Conservation (phyloP, 805 yeast species). For the Wickerhamomyces sydowiorum region DNA sequence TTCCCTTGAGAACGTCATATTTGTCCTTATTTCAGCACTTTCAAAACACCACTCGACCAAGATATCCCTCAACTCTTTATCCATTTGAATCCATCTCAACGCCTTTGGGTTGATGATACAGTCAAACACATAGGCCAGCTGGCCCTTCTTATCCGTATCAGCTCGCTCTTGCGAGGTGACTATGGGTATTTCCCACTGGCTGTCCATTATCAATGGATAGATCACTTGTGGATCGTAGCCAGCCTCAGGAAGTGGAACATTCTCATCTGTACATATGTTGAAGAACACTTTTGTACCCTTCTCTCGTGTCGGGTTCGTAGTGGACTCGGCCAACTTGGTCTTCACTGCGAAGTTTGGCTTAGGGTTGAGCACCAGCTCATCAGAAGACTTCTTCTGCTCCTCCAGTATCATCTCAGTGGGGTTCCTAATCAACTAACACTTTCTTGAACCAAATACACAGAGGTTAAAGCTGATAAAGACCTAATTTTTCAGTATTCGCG, state of each 20-base stretch:
- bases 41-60: slow-evolving; percentile 82
- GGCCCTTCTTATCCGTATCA: slow-evolving; percentile 67
- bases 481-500: background rate
- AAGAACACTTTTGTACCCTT: slow-evolving; percentile 64
- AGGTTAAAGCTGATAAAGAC: too few species aligned
- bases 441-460: too few species aligned
- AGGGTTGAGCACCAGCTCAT: slow-evolving; percentile 37
- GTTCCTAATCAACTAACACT: too few species aligned
- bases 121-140: slow-evolving; percentile 60
- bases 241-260: slow-evolving; percentile 58
- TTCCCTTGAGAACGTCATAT: slow-evolving; percentile 55
- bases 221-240: slow-evolving; percentile 51
- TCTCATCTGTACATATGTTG: slow-evolving; percentile 63
- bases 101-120: slow-evolving; percentile 69
- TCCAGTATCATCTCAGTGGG: background rate
- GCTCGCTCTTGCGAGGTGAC: slow-evolving; percentile 52
- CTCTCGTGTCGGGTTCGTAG: slow-evolving; percentile 22
- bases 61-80: slow-evolving; percentile 55
- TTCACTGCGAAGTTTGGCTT: slow-evolving; percentile 71
- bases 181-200: slow-evolving; percentile 84
- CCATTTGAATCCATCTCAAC: slow-evolving; percentile 54
- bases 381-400: background rate
- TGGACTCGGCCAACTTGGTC: slow-evolving; percentile 36
- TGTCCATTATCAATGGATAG: slow-evolving; percentile 57
- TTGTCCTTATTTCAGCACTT: slow-evolving; percentile 55